Percentiles rank a stretch among this genome's conserved stretches.
Evolutionary conservation across 2,329 filamentous ascomycete species (phyloP).

Genomic region (Fusarium foetens): DNA sequence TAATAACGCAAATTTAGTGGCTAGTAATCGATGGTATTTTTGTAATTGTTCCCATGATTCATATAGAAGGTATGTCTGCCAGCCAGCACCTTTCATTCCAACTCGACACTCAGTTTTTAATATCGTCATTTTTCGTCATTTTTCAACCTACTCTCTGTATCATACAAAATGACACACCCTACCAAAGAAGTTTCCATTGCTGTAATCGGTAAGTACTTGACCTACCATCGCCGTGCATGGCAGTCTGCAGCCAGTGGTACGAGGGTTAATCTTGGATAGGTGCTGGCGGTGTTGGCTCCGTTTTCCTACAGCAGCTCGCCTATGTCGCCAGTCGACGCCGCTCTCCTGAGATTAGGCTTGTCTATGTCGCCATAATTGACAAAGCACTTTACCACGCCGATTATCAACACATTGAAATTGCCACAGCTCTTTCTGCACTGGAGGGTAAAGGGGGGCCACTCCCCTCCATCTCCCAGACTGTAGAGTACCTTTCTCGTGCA

Average conservation of each 20-base stretch:
- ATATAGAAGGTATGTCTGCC: too few relatives aligned
- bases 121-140: too few relatives aligned
- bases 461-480: conserved; percentile 75
- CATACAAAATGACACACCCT: too few relatives aligned
- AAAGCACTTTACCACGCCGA: conserved; percentile 80
- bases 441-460: conserved; percentile 70
- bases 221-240: too few relatives aligned
- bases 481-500: conserved; percentile 79
- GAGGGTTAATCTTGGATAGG: conserved; percentile 61
- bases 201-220: not conserved
- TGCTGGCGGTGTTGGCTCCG: conserved; percentile 90
- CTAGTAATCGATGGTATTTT: too few relatives aligned
- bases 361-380: conserved; percentile 86
- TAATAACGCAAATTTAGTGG: too few relatives aligned
- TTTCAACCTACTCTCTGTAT: too few relatives aligned
- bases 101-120: too few relatives aligned
- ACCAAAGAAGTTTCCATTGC: not conserved
- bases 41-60: too few relatives aligned
- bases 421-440: conserved; percentile 70
- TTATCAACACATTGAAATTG: conserved; percentile 75
- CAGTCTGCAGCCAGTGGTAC: too few relatives aligned
- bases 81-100: too few relatives aligned
- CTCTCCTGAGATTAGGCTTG: conserved; percentile 76
- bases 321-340: conserved; percentile 71
- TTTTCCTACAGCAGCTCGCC: conserved; percentile 84